Percentiles rank a stretch among this genome's conserved stretches.
Conservation (phyloP, 2,329 filamentous ascomycete genomes). For the Botrytis galanthina region DNA sequence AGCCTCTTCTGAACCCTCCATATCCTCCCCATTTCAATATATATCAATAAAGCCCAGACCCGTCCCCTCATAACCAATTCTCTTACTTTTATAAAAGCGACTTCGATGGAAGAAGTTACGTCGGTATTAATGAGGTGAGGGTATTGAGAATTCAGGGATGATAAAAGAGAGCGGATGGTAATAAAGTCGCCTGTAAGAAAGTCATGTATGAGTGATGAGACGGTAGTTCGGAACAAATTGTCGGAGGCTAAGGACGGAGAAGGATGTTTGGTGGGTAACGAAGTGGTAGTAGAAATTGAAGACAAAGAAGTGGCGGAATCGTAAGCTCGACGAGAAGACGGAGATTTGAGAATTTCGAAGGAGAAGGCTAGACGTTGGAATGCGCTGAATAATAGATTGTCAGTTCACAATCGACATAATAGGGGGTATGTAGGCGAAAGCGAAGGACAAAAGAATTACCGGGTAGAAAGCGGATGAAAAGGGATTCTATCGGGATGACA, state of each 20-base stretch:
- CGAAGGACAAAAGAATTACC: slow-evolving; percentile 27
- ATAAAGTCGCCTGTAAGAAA: slow-evolving; percentile 43
- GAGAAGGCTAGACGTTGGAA: slow-evolving; percentile 44
- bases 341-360: slow-evolving; percentile 43
- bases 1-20: slow-evolving; percentile 42
- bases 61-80: slow-evolving; percentile 42
- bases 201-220: slow-evolving; percentile 42
- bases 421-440: not conserved
- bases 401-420: not conserved
- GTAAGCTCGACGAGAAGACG: slow-evolving; percentile 41
- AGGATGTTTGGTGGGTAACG: slow-evolving; percentile 42
- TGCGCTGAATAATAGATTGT: slow-evolving; percentile 31
- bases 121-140: slow-evolving; percentile 41
- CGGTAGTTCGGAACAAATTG: slow-evolving; percentile 38
- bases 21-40: slow-evolving; percentile 42
- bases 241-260: not conserved
- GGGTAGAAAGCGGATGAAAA: slow-evolving; percentile 41
- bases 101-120: slow-evolving; percentile 40
- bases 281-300: slow-evolving; percentile 36
- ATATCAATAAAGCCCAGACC: slow-evolving; percentile 42
- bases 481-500: slow-evolving; percentile 43
- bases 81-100: slow-evolving; percentile 40
- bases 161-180: slow-evolving; percentile 40
- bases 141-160: slow-evolving; percentile 40
- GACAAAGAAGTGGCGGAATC: slow-evolving; percentile 39